Base-by-base conservation (phyloP, 2,329 filamentous ascomycete species). In the Colletotrichum sp. region DNA sequence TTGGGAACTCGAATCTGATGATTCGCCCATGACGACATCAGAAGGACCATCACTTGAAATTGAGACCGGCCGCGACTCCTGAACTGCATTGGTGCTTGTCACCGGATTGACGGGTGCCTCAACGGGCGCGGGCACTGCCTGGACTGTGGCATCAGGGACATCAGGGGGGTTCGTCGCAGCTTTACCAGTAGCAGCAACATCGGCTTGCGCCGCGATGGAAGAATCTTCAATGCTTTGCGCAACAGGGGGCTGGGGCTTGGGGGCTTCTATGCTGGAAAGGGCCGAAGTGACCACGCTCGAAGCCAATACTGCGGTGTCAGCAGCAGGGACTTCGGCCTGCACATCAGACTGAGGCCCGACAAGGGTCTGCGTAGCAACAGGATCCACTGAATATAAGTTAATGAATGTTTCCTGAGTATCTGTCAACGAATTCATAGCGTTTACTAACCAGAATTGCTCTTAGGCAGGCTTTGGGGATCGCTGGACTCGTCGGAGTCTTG, bases 1-100 rank as follows among this genome's bases (percentile, higher is more conserved):
- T 2, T 78, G 65, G 52, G 74, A 75, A 64, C 43, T 60, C 9
- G 64, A 58, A n/a, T 48, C 58, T 30, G 74, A 66, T 18, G 71
- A 70, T 36, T 78, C 78, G 22, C 67, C 68, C 78, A 78, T 79
- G 30, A 64, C 70, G 48, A 77, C 56, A 69, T 79, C 77, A 43
- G 74, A 76, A 25, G 52, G 68, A 43, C 70, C 66, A 34, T 78
- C 60, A 52, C 30, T 66, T 16, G 66, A 65, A 36, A 15, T 66
- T 18, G 70, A 64, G 30, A 30, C 60, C 39, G 71, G 70, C 56
- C 64, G 70, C 58, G 58, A 68, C 39, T 75, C 64, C n/a, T 58
- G 27, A n/a, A 32, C 43, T 25, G 64, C 28, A 60, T 39, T 43
- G 18, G 13, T 48, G 25, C 36, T 28, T 28, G 65, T 22, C 16